A percentile compares a stretch with the other conserved stretches of the same genome.
phyloP scores from a whole-genome alignment of 805 yeast genomes.

The Peterozyma xylosa region DNA sequence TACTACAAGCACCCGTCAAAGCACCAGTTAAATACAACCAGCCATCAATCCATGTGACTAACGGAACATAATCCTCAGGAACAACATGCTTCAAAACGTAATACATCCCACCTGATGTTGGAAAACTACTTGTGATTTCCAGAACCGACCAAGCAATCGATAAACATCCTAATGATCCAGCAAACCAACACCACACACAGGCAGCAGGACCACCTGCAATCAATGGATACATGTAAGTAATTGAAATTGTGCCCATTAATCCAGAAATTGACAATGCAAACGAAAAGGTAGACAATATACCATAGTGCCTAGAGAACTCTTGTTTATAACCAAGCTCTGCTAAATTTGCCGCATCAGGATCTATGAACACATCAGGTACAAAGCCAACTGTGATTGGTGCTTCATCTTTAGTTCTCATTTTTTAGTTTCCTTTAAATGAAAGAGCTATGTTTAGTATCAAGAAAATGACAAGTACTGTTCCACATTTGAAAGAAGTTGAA shows the following conservation, averaged over 20 bases:
- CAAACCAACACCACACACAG: slow-evolving; percentile 56
- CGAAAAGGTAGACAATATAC: slow-evolving; percentile 54
- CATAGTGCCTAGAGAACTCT: slow-evolving; percentile 50
- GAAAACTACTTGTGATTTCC: slow-evolving; percentile 41
- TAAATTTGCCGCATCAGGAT: slow-evolving; percentile 24
- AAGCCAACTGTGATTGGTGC: too few species aligned
- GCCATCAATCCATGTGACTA: slow-evolving; percentile 47
- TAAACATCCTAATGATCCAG: slow-evolving; percentile 45
- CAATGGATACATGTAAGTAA: slow-evolving; percentile 40
- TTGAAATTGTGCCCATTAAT: slow-evolving; percentile 53
- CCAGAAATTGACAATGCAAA: slow-evolving; percentile 63
- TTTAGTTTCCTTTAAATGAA: too few species aligned
- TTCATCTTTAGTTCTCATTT: too few species aligned
- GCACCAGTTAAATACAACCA: slow-evolving; percentile 44
- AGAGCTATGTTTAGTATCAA: too few species aligned
- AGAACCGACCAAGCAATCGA: slow-evolving; percentile 46
- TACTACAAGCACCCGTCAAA: slow-evolving; percentile 40
- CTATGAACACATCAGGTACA: slow-evolving; percentile 5
- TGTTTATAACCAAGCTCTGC: slow-evolving; percentile 52
- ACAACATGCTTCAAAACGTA: slow-evolving; percentile 39
- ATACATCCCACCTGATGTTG: slow-evolving; percentile 48
- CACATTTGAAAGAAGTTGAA: too few species aligned
- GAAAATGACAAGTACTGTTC: too few species aligned
- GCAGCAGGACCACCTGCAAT: slow-evolving; percentile 57
- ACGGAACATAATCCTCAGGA: slow-evolving; percentile 40